Evolutionary conservation across 768 basidiomycete species (phyloP).

Genomic region (Mycena polygramma): DNA sequence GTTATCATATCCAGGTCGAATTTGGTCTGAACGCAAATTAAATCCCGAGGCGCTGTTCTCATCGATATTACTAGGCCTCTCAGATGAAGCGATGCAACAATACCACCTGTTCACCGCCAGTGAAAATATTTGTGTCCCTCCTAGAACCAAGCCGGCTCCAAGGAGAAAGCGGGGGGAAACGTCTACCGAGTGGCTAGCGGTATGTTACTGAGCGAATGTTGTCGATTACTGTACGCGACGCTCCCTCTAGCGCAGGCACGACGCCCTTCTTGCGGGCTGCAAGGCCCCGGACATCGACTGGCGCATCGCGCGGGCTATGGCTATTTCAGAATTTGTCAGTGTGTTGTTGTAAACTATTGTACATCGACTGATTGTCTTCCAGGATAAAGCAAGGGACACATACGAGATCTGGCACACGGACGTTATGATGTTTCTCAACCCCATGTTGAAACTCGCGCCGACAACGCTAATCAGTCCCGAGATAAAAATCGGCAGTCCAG

Average conservation of each 20-base stretch:
- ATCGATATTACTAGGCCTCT: conserved; percentile 11
- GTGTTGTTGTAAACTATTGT: neutral
- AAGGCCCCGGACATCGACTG: conserved; percentile 35
- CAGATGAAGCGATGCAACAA: conserved; percentile 27
- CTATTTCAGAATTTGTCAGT: conserved; percentile 34
- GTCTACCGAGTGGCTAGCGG: conserved; percentile 31
- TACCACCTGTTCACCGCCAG: conserved; percentile 20
- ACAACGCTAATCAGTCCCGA: conserved; percentile 22
- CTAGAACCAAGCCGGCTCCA: conserved; percentile 29
- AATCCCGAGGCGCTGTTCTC: neutral
- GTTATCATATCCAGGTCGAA: neutral
- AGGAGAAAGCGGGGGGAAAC: conserved; percentile 28
- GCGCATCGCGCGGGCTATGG: conserved; percentile 29
- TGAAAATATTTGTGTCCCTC: conserved; percentile 24
- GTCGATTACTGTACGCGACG: neutral
- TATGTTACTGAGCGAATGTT: neutral
- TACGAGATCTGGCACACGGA: conserved; percentile 26
- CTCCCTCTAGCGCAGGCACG: conserved; percentile 14
- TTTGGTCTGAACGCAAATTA: conserved; percentile 4
- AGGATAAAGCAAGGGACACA: conserved; percentile 30
- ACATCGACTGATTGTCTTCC: neutral
- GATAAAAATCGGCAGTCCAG: conserved; percentile 3
- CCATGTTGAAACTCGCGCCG: conserved; percentile 1
- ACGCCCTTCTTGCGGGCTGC: conserved; percentile 25
- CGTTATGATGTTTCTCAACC: neutral